Conservation (phyloP, 1,284 basidiomycete species). For the Ustilago sp. region DNA sequence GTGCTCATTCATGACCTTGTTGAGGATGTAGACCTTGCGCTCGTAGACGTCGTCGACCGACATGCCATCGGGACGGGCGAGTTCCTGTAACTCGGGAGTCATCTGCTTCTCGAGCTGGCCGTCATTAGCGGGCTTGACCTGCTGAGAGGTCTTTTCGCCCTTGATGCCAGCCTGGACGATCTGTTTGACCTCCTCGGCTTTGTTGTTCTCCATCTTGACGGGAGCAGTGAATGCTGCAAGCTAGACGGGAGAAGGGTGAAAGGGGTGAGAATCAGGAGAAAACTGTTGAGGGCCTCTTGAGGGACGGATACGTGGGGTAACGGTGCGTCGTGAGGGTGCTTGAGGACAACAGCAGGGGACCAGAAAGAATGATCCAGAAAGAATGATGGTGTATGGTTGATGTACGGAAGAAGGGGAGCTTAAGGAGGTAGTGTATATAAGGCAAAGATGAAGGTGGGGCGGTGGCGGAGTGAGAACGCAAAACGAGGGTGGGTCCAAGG, state of each 20-base stretch:
- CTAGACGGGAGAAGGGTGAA: background rate
- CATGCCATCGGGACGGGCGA: slow-evolving; percentile 33
- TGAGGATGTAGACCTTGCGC: slow-evolving; percentile 67
- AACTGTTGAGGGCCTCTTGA: slow-evolving; percentile 10
- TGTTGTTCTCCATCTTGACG: slow-evolving; percentile 33
- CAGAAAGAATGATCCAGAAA: background rate
- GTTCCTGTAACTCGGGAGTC: slow-evolving; percentile 15
- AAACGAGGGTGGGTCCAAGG: slow-evolving; percentile 1
- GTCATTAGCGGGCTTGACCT: slow-evolving; percentile 28
- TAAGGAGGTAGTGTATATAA: slow-evolving; percentile 14
- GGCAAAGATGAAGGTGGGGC: background rate
- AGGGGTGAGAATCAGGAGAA: background rate
- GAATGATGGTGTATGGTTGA: background rate
- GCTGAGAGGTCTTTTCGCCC: slow-evolving; percentile 22
- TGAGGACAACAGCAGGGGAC: background rate
- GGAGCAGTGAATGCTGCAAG: slow-evolving; percentile 2
- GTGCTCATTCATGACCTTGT: slow-evolving; percentile 67
- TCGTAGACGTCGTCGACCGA: slow-evolving; percentile 63
- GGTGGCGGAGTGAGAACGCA: background rate
- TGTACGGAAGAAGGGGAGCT: too few relatives aligned
- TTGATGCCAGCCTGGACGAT: slow-evolving; percentile 26
- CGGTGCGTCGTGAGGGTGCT: slow-evolving; percentile 5
- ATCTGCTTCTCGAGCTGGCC: slow-evolving; percentile 47
- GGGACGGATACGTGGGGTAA: background rate
- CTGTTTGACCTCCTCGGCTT: slow-evolving; percentile 29